Conservation (phyloP, 1,284 basidiomycete genomes). For the Trichosporon inkin region DNA sequence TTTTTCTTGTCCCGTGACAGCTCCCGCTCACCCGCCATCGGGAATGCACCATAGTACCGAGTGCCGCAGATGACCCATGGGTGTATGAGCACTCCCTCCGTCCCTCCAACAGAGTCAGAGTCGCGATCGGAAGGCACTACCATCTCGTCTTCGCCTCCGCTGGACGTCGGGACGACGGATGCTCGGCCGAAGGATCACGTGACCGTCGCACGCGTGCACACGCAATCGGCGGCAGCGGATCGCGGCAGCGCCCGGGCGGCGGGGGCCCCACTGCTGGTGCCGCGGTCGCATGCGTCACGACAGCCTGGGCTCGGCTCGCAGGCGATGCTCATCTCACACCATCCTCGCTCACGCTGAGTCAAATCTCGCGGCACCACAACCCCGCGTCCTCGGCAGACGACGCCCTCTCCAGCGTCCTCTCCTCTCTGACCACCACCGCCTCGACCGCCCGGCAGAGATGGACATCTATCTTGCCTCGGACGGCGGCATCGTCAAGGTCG, state of each 20-base stretch:
- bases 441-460: slow-evolving; percentile 24
- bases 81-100: too few species aligned
- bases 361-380: slow-evolving; percentile 3
- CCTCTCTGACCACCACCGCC: neutral
- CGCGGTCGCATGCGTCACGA: slow-evolving; percentile 7
- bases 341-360: slow-evolving; percentile 2
- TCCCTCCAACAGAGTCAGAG: too few species aligned
- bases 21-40: too few species aligned
- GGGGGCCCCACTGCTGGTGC: neutral
- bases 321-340: slow-evolving; percentile 3
- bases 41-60: too few species aligned
- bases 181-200: too few species aligned
- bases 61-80: too few species aligned
- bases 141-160: too few species aligned
- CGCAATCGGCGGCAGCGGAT: too few species aligned
- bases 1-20: too few species aligned
- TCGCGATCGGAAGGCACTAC: too few species aligned
- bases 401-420: neutral
- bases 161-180: too few species aligned
- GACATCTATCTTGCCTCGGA: slow-evolving; percentile 43
- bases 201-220: too few species aligned
- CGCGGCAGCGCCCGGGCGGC: neutral
- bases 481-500: slow-evolving; percentile 34
- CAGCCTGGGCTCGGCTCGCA: neutral
- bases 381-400: neutral